phyloP scores from a whole-genome alignment of 345 rosid genomes.

The Boechera retrofracta region DNA sequence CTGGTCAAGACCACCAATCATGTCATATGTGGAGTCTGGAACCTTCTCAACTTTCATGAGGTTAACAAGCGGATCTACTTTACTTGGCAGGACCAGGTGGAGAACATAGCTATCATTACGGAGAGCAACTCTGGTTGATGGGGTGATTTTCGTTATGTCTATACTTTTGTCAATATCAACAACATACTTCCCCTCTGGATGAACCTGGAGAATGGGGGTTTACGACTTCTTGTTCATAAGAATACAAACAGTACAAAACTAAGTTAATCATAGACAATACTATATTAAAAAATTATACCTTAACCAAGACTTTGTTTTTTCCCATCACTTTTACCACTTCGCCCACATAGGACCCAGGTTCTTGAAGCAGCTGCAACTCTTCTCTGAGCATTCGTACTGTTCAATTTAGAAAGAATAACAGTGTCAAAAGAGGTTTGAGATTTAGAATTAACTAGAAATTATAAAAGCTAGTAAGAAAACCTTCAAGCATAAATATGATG shows the following conservation, averaged over 20 bases:
- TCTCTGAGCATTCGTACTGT: constrained; percentile 97
- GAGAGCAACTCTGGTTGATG: constrained; percentile 98
- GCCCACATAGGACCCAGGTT: constrained; percentile 99
- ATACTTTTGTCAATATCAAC: constrained; percentile 95
- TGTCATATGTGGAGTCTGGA: constrained; percentile 98
- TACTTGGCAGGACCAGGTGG: constrained; percentile 88
- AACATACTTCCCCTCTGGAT: constrained; percentile 98
- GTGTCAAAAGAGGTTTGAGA: constrained; percentile 22
- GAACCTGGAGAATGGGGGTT: constrained; percentile 62
- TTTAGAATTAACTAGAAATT: neutral
- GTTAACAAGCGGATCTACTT: constrained; percentile 96
- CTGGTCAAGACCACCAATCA: constrained; percentile 99
- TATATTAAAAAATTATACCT: constrained; percentile 54
- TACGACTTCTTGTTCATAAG: neutral
- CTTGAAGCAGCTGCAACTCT: constrained; percentile 96
- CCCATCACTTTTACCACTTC: constrained; percentile 99
- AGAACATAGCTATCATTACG: constrained; percentile 99
- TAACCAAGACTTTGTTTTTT: constrained; percentile 92
- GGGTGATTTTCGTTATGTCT: constrained; percentile 91
- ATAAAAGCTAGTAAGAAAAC: neutral
- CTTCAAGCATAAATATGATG: neutral
- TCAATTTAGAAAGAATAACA: constrained; percentile 22
- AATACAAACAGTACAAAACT: constrained; percentile 2
- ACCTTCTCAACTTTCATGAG: constrained; percentile 99
- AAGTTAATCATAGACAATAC: neutral